Percentiles rank a stretch among this genome's conserved stretches.
phyloP scores from a whole-genome alignment of 2,329 filamentous ascomycete genomes.

The Cordyceps farinosa region DNA sequence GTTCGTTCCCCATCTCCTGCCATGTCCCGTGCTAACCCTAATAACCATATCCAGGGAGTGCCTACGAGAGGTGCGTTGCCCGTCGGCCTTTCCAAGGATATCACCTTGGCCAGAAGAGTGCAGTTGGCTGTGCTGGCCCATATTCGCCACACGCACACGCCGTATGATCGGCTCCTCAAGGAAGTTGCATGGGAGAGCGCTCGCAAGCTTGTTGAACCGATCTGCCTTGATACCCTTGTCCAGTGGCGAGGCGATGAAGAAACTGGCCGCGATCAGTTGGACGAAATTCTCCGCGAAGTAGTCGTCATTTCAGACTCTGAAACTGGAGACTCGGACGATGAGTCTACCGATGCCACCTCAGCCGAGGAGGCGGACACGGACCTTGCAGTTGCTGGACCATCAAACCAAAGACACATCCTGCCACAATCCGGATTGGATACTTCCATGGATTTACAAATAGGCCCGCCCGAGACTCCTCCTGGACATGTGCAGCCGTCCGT shows the following conservation, averaged over 20 bases:
- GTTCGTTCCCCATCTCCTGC: slow-evolving; percentile 38
- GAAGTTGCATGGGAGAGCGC: slow-evolving; percentile 58
- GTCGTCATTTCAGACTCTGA: slow-evolving; percentile 63
- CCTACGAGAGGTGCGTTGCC: slow-evolving; percentile 50
- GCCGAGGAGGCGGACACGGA: slow-evolving; percentile 23
- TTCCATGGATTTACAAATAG: background rate
- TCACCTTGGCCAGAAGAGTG: slow-evolving; percentile 58
- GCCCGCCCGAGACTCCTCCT: background rate
- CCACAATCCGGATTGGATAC: background rate
- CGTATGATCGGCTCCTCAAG: slow-evolving; percentile 58
- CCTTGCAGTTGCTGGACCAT: background rate
- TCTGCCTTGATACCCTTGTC: slow-evolving; percentile 62
- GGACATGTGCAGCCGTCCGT: background rate
- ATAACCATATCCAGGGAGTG: slow-evolving; percentile 39
- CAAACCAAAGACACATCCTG: background rate
- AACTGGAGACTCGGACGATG: slow-evolving; percentile 40
- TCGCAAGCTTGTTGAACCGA: slow-evolving; percentile 56
- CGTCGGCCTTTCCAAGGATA: slow-evolving; percentile 54
- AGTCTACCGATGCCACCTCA: slow-evolving; percentile 32
- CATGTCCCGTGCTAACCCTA: background rate
- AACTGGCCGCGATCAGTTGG: slow-evolving; percentile 62
- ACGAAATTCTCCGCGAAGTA: slow-evolving; percentile 63
- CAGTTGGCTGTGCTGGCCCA: slow-evolving; percentile 64
- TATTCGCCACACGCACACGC: slow-evolving; percentile 63
- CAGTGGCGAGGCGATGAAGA: slow-evolving; percentile 72